phyloP scores from a whole-genome alignment of 2,329 filamentous ascomycete species.

The Leptographium procerum region DNA sequence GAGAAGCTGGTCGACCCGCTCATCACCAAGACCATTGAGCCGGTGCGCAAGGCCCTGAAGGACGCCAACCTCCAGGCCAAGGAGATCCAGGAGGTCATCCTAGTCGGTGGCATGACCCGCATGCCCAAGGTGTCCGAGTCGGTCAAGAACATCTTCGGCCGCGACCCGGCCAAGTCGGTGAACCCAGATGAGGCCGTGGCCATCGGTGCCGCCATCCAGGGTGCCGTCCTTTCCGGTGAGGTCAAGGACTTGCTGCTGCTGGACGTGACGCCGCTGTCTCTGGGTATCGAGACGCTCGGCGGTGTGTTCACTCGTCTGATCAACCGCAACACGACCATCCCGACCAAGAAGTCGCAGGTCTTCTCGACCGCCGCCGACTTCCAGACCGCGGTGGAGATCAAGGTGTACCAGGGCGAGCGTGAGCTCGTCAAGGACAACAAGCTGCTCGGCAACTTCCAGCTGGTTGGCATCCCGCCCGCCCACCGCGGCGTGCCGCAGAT shows the following conservation, averaged over 20 bases:
- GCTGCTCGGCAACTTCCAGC: slow-evolving; percentile 93
- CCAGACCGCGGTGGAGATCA: slow-evolving; percentile 89
- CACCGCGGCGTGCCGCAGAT: slow-evolving; percentile 96
- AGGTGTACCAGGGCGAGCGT: slow-evolving; percentile 90
- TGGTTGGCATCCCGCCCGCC: slow-evolving; percentile 88
- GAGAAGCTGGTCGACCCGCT: slow-evolving; percentile 98
- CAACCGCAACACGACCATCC: slow-evolving; percentile 86
- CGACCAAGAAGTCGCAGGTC: slow-evolving; percentile 94
- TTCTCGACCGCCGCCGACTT: slow-evolving; percentile 96
- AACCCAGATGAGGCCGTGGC: slow-evolving; percentile 99
- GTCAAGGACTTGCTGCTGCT: slow-evolving; percentile 73
- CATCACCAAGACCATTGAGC: slow-evolving; percentile 99
- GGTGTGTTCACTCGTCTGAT: slow-evolving; percentile 98
- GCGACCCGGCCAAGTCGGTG: slow-evolving; percentile 99
- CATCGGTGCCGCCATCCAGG: slow-evolving; percentile 94
- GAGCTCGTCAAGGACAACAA: slow-evolving; percentile 96
- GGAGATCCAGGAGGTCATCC: slow-evolving; percentile 91
- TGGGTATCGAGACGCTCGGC: slow-evolving; percentile 95
- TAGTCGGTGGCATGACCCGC: slow-evolving; percentile 97
- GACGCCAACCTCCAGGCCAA: slow-evolving; percentile 91
- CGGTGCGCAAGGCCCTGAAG: slow-evolving; percentile 96
- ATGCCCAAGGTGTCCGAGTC: slow-evolving; percentile 94
- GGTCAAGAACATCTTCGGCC: slow-evolving; percentile 87
- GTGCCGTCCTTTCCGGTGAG: slow-evolving; percentile 86
- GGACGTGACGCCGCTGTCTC: slow-evolving; percentile 93